A percentile compares a stretch with the other conserved stretches of the same genome.
These are phyloP conservation scores for Syncephalastrum sp. DNA, from an alignment of 371 early-diverging fungal genomes.

Conservation along the genomic window DNA sequence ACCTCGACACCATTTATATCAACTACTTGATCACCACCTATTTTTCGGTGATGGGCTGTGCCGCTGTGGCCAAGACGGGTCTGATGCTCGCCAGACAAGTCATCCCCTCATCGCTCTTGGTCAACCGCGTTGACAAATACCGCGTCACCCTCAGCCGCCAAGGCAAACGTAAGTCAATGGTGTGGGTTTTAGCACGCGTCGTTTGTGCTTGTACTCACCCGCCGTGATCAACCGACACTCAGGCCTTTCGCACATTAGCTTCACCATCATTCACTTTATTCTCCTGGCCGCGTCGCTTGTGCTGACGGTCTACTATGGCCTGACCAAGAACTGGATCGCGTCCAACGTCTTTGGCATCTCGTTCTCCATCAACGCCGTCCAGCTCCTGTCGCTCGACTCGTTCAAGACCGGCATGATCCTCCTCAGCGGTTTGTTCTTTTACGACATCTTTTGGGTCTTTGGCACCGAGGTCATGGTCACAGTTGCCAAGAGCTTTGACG, in stretches of 20 bases:
- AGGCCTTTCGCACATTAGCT: conserved; percentile 66
- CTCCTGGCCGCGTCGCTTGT: conserved; percentile 56
- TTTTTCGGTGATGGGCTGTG: conserved; percentile 82
- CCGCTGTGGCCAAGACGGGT: conserved; percentile 69
- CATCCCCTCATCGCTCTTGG: conserved; percentile 47
- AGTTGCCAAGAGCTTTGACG: conserved; percentile 96
- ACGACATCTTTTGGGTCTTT: conserved; percentile 99
- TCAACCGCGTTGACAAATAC: conserved; percentile 59
- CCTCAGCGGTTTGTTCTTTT: conserved; percentile 89
- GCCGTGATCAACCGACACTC: not conserved
- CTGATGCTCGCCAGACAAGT: conserved; percentile 52
- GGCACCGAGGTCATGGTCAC: conserved; percentile 98
- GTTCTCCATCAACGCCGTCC: conserved; percentile 85
- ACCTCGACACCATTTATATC: conserved; percentile 80
- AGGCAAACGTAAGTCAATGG: conserved; percentile 59
- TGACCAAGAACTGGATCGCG: conserved; percentile 90
- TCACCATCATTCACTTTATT: conserved; percentile 73
- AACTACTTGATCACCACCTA: conserved; percentile 86
- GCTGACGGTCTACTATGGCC: conserved; percentile 76
- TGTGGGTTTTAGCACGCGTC: no score
- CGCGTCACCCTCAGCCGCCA: conserved; percentile 68
- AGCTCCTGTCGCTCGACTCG: conserved; percentile 87
- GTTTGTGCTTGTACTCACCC: not conserved
- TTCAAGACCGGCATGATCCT: conserved; percentile 95
- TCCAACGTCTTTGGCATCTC: conserved; percentile 89